Conservation (phyloP, 1,284 basidiomycete species). For the Apiotrichum laibachii region DNA sequence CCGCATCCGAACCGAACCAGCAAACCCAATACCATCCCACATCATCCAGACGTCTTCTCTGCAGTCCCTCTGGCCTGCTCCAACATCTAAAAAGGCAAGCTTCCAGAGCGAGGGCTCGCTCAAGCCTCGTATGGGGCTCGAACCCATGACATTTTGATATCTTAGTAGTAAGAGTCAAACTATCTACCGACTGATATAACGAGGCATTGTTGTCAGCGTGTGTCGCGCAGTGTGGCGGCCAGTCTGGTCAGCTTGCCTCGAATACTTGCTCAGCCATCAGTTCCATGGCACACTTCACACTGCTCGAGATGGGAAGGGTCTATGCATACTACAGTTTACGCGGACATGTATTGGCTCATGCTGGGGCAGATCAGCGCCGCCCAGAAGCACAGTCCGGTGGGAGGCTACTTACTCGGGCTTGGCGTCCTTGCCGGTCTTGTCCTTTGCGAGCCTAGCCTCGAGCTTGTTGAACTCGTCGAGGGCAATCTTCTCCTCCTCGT, state of each 20-base stretch:
- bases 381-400: no score
- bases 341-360: constrained; percentile 48
- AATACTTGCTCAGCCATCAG: no score
- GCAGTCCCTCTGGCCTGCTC: not conserved
- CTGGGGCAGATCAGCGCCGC: constrained; percentile 14
- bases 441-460: constrained; percentile 67
- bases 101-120: no score
- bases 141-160: constrained; percentile 2
- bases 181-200: constrained; percentile 3
- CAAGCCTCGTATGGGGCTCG: constrained; percentile 1
- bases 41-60: no score
- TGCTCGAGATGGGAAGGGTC: not conserved
- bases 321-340: constrained; percentile 9
- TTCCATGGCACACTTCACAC: no score
- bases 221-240: not conserved
- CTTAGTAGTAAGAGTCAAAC: constrained; percentile 1
- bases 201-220: not conserved
- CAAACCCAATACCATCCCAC: no score
- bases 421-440: constrained; percentile 42
- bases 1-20: no score
- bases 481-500: constrained; percentile 84
- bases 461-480: constrained; percentile 89
- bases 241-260: not conserved
- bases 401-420: constrained; percentile 21
- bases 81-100: not conserved